Percentiles rank a stretch among this genome's conserved stretches.
phyloP scores from a whole-genome alignment of 176 grass and related monocot genomes.

The Zea luxurians region DNA sequence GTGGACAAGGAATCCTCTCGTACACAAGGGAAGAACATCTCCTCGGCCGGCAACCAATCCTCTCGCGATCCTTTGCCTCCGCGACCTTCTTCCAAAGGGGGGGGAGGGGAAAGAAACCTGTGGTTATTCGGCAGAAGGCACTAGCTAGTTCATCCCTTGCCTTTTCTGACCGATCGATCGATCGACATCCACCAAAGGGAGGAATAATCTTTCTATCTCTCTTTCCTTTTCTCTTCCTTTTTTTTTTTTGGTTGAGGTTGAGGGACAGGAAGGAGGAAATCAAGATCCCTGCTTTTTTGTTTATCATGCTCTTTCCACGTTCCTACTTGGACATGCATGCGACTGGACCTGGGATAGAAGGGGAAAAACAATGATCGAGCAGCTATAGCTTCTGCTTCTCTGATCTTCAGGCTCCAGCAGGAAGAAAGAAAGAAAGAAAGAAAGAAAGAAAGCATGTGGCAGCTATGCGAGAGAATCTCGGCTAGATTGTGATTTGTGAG shows the following conservation, averaged over 20 bases:
- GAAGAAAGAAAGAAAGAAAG: no score
- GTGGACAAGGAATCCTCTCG: no score
- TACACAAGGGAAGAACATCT: background rate
- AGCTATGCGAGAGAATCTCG: slow-evolving; percentile 21
- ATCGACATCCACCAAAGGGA: background rate
- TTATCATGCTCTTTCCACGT: slow-evolving; percentile 11
- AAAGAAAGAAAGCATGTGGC: background rate
- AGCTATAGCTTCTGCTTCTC: background rate
- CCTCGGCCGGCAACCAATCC: background rate
- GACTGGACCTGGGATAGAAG: background rate
- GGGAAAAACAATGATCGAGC: background rate
- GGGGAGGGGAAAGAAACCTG: background rate
- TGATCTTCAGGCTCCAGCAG: background rate
- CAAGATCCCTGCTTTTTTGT: background rate
- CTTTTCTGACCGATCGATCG: slow-evolving; percentile 12
- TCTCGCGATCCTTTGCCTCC: background rate
- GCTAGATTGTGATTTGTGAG: background rate
- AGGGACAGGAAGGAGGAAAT: background rate
- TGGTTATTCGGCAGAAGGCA: slow-evolving; percentile 23
- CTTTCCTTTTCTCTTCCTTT: background rate
- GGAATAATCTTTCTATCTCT: background rate
- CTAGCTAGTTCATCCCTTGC: background rate
- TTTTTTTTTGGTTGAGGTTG: background rate
- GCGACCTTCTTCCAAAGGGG: background rate
- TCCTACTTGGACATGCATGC: background rate